Evolutionary conservation across 2,329 filamentous ascomycete species (phyloP).

Genomic region (Biscogniauxia mediterranea): DNA sequence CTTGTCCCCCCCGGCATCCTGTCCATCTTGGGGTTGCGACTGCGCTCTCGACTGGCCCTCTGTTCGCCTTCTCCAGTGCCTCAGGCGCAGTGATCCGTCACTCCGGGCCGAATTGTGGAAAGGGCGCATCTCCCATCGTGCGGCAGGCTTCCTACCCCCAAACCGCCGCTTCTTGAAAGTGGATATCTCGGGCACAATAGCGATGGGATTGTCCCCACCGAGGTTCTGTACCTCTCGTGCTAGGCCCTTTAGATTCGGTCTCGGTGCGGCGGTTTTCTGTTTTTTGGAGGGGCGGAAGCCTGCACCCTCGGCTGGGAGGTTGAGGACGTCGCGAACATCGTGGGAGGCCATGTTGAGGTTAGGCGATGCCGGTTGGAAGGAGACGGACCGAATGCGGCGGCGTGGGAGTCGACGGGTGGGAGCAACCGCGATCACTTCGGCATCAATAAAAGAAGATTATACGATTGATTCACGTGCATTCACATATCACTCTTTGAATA

Average conservation of each 20-base stretch:
- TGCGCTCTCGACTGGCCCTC: conserved; percentile 35
- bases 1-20: conserved; percentile 28
- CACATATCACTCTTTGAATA: neutral
- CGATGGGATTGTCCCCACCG: conserved; percentile 64
- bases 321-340: conserved; percentile 86
- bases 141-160: conserved; percentile 53
- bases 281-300: conserved; percentile 67
- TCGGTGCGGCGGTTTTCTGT: conserved; percentile 63
- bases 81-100: conserved; percentile 65
- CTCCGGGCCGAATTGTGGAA: conserved; percentile 77
- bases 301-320: conserved; percentile 64
- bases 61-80: conserved; percentile 75
- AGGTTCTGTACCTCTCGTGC: conserved; percentile 65
- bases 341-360: conserved; percentile 63
- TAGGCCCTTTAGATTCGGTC: conserved; percentile 60
- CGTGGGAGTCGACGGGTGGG: neutral
- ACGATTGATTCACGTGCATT: neutral
- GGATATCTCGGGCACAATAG: conserved; percentile 60
- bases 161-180: conserved; percentile 60
- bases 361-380: neutral
- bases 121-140: conserved; percentile 63
- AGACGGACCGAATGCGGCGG: neutral
- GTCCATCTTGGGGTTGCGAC: conserved; percentile 24
- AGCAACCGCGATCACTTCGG: neutral
- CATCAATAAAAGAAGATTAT: neutral